Evolutionary conservation across 192 early-diverging fungal species (phyloP).

Genomic region (Anaeromyces robustus): DNA sequence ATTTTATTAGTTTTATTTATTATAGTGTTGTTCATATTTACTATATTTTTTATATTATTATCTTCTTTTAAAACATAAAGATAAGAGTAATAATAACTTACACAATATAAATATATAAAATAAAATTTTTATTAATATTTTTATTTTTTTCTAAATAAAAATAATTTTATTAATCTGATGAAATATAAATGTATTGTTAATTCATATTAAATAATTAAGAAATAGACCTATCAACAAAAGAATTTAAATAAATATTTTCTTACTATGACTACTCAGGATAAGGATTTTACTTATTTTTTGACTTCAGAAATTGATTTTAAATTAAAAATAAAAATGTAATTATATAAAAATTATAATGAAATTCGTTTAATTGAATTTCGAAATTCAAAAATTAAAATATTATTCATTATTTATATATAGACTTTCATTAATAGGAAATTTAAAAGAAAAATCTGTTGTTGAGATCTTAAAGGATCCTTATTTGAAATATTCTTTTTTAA

Average conservation of each 20-base stretch:
- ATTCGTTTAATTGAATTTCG: neutral
- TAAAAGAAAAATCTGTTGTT: neutral
- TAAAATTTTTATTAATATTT: too few species aligned
- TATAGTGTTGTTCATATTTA: too few species aligned
- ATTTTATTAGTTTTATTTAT: too few species aligned
- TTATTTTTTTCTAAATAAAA: too few species aligned
- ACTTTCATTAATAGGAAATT: neutral
- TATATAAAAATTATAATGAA: neutral
- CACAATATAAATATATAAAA: too few species aligned
- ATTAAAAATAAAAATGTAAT: neutral
- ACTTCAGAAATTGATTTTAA: neutral
- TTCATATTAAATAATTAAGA: too few species aligned
- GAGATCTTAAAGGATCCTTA: neutral
- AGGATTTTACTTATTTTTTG: neutral
- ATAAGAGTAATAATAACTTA: too few species aligned
- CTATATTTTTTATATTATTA: too few species aligned
- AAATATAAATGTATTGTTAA: too few species aligned
- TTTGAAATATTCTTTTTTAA: neutral
- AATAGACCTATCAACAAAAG: neutral
- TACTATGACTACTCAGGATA: neutral
- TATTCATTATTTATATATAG: neutral
- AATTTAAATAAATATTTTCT: neutral
- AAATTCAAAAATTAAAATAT: neutral
- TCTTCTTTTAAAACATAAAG: too few species aligned
- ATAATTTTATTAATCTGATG: too few species aligned